Evolutionary conservation across 2,329 filamentous ascomycete genomes (phyloP), one percentile per base, ranked within the genome.

Genomic region (Cadophora luteo-olivacea): DNA sequence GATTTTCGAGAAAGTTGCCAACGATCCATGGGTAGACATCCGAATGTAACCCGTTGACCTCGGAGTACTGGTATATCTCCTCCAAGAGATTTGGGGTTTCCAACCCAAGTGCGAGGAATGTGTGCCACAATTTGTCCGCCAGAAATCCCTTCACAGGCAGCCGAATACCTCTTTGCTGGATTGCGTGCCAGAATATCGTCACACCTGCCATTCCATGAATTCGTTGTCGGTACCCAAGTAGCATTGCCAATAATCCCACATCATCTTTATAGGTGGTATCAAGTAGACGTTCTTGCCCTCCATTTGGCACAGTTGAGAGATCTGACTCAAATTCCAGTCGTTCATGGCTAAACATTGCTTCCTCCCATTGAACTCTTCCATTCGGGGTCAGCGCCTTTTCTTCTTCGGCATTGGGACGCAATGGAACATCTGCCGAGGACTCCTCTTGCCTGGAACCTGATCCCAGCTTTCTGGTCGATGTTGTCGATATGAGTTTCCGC

Each of bases 21-120:
- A 88, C 78, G 69, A 86, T 75, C 12, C 75, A 73, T 19, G 75
- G 72, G 73, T 87, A 86, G 0, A 88, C 70, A 9, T 72, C 61
- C 69, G 80, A 82, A 33, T 70, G 65, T 60, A 67, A 36, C 7
- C 81, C 81, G 14, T 86, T 66, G 1, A 80, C 72, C 36, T 80
- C 80, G 14, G 76, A 82, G 72, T 85, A 80, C 0, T 76, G 69
- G 14, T 81, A 75, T 11, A 85, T 70, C 12, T 79, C 73, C 6
- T 76, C 48, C 2, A 84, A 72, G 1, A 83, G 71, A 7, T 73
- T 51, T 9, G 72, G 67, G 45, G 81, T 68, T 48, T 74, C 61
- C 61, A 79, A 71, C n/a, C 78, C 77, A 36, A 79, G 72, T 62
- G 78, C 77, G 57, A 85, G 70, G 60, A 86, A 82, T 0, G 78